These are phyloP conservation scores for Saururus chinensis DNA, from an alignment of 164 flowering plant species.

Conservation along the genomic window DNA sequence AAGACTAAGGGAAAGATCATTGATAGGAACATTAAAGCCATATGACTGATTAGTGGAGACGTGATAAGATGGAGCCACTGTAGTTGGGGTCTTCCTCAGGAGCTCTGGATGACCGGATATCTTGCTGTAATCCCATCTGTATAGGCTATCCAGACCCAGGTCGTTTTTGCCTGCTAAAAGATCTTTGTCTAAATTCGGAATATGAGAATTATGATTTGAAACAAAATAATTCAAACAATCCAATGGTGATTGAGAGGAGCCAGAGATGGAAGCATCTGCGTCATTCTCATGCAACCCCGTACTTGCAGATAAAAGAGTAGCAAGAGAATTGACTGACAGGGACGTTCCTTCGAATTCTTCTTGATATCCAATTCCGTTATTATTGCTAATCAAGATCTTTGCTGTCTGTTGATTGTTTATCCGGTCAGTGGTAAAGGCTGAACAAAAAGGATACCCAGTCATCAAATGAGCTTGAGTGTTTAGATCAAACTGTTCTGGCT, in stretches of 20 bases:
- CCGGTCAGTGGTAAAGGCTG: slow-evolving; percentile 25
- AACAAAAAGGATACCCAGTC: slow-evolving; percentile 26
- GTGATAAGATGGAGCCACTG: slow-evolving; percentile 15
- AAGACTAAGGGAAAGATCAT: slow-evolving; percentile 65
- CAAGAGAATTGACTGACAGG: slow-evolving; percentile 26
- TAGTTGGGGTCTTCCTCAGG: slow-evolving; percentile 11
- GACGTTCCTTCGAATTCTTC: slow-evolving; percentile 24
- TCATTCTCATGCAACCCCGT: slow-evolving; percentile 23
- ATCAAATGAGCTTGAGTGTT: slow-evolving; percentile 27
- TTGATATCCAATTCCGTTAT: slow-evolving; percentile 10
- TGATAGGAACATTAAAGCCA: slow-evolving; percentile 23
- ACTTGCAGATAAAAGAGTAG: slow-evolving; percentile 21
- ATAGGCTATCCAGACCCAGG: slow-evolving; percentile 5
- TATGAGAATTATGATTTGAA: slow-evolving; percentile 17
- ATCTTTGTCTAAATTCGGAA: slow-evolving; percentile 17
- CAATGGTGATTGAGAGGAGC: slow-evolving; percentile 17
- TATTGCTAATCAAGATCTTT: slow-evolving; percentile 10
- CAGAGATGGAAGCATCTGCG: slow-evolving; percentile 12
- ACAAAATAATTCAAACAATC: slow-evolving; percentile 16
- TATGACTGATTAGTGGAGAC: slow-evolving; percentile 15
- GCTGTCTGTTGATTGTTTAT: slow-evolving; percentile 8
- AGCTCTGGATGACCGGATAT: slow-evolving; percentile 12
- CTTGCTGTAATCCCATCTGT: slow-evolving; percentile 23
- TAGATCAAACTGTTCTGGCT: slow-evolving; percentile 14
- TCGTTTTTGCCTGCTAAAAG: slow-evolving; percentile 6